phyloP scores from a whole-genome alignment of 176 grass and related monocot species.

The Bothriochloa decipiens region DNA sequence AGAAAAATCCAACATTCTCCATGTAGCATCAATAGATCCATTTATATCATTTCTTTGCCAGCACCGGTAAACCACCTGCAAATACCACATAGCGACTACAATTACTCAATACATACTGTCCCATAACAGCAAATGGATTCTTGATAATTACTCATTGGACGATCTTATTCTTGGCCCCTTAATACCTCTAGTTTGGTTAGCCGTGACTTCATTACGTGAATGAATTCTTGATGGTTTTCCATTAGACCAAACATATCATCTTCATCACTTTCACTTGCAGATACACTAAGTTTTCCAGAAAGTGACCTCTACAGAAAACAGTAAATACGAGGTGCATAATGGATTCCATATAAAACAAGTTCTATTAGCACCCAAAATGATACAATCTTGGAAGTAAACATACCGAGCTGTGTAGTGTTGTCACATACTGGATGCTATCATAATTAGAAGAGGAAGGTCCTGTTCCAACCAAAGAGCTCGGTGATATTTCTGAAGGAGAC shows the following conservation, averaged over 20 bases:
- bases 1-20: slow-evolving; percentile 59
- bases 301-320: slow-evolving; percentile 58
- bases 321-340: slow-evolving; percentile 4
- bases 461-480: slow-evolving; percentile 47
- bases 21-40: slow-evolving; percentile 52
- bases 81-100: slow-evolving; percentile 27
- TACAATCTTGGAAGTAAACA: slow-evolving; percentile 32
- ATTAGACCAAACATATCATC: slow-evolving; percentile 66
- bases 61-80: slow-evolving; percentile 61
- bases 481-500: slow-evolving; percentile 15
- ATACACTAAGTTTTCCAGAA: slow-evolving; percentile 55
- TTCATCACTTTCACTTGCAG: slow-evolving; percentile 65
- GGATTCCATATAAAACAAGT: slow-evolving; percentile 14
- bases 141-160: slow-evolving; percentile 15
- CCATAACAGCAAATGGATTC: slow-evolving; percentile 13
- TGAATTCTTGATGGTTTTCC: slow-evolving; percentile 75
- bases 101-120: slow-evolving; percentile 11
- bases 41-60: slow-evolving; percentile 73
- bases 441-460: slow-evolving; percentile 48
- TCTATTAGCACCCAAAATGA: slow-evolving; percentile 20
- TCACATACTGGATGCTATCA: slow-evolving; percentile 51
- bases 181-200: slow-evolving; percentile 81
- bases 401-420: slow-evolving; percentile 50
- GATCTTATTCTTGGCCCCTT: slow-evolving; percentile 3
- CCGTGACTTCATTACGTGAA: slow-evolving; percentile 58